Evolutionary conservation across 345 rosid species (phyloP), one percentile per base, ranked within the genome.

Genomic region (Eucalyptus caleyi): DNA sequence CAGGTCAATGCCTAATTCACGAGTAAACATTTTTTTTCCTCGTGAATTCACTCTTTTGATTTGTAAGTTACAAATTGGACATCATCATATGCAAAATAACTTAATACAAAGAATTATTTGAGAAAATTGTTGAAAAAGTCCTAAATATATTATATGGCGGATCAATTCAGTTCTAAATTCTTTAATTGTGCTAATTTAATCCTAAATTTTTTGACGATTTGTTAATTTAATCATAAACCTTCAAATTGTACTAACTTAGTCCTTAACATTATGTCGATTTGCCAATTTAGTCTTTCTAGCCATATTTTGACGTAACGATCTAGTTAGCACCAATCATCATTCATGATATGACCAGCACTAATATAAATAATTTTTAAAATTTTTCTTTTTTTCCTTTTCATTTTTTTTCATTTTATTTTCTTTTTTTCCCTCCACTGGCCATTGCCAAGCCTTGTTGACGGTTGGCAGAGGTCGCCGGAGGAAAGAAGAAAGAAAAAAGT

Each of bases 341-440:
- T 34, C 24, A 2, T 34, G 13, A 6, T 18, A 18, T 7, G 6
- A 3, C 42, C 2, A 18, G 0, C 23, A 3, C 12, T 5, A 0
- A 18, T 6, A 16, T 32, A 13, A 23, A 69, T 45, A 9, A 45
- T 45, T 45, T 45, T 45, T 9, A 9, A 45, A 45, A 3, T 45
- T 45, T 45, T 5, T n/a, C 16, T 4, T 7, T n/a, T 67, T 67
- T n/a, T 16, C 3, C 8, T 8, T 65, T 67, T 62, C 19, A 6
- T 14, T 62, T 62, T 1, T 6, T 30, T 62, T 6, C 2, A 1
- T 65, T n/a, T 23, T 7, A 0, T 30, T 65, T n/a, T n/a, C 9
- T 9, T 19, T 19, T 62, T n/a, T 15, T 15, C 9, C 40, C 21
- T 67, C 18, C 11, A 4, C 2, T 30, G 0, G 11, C 11, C 32